These are phyloP conservation scores for Aegilops umbellulata DNA, from an alignment of 176 grass and related monocot genomes.

Conservation along the genomic window DNA sequence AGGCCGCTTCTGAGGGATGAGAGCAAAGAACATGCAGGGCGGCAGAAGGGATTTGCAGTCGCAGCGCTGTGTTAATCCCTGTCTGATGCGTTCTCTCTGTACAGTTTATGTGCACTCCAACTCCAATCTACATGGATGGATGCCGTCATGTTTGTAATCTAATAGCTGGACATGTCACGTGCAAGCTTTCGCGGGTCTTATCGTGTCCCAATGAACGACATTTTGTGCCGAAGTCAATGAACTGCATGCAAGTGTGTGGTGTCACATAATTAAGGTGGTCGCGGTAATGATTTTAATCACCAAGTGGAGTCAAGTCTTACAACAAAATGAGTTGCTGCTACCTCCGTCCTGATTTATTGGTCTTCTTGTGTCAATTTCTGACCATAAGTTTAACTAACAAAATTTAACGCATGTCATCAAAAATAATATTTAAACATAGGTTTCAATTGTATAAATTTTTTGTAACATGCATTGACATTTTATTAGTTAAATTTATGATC, in stretches of 20 bases:
- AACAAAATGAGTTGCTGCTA: no score
- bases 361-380: no score
- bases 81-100: constrained; percentile 19
- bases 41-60: neutral
- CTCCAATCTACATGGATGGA: neutral
- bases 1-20: neutral
- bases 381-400: no score
- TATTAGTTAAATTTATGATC: no score
- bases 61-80: neutral
- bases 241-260: neutral
- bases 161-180: neutral
- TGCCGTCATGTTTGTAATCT: no score
- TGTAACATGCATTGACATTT: no score
- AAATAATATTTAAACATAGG: no score
- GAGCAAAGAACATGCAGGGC: neutral
- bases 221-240: neutral
- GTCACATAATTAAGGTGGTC: no score
- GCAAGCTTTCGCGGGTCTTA: neutral
- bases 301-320: neutral
- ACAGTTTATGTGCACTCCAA: neutral
- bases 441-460: no score
- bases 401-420: no score
- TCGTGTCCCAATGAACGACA: neutral
- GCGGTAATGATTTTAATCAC: neutral
- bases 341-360: no score